phyloP scores from a whole-genome alignment of 257 asterid species.

The Lycium barbarum region DNA sequence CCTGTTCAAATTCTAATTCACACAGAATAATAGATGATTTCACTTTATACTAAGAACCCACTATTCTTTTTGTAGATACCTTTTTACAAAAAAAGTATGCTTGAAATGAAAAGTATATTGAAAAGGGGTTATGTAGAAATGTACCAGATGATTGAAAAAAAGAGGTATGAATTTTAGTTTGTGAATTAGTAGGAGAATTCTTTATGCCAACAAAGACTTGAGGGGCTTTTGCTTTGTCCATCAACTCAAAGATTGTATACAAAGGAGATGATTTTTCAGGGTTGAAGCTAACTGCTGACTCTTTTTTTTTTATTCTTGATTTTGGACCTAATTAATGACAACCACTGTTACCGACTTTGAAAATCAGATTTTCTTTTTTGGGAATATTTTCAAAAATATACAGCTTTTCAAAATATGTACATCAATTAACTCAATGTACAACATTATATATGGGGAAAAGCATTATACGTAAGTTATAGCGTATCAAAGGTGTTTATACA shows the following conservation, averaged over 20 bases:
- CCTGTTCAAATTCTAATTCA: not conserved
- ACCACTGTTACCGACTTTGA: not conserved
- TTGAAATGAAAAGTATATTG: not conserved
- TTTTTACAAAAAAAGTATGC: not conserved
- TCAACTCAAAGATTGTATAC: constrained; percentile 39
- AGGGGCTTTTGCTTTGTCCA: constrained; percentile 60
- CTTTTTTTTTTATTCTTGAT: not conserved
- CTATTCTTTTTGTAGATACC: not conserved
- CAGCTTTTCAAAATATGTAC: too few relatives aligned
- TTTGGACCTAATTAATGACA: not conserved
- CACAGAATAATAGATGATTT: not conserved
- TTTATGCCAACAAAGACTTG: constrained; percentile 39
- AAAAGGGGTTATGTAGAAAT: constrained; percentile 8
- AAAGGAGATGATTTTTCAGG: not conserved
- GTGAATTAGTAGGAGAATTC: constrained; percentile 22
- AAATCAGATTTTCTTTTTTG: not conserved
- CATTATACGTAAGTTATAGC: too few relatives aligned
- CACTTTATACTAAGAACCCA: not conserved
- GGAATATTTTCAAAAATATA: too few relatives aligned
- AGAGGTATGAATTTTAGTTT: constrained; percentile 20
- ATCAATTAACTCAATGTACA: too few relatives aligned
- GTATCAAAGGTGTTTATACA: too few relatives aligned
- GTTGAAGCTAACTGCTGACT: not conserved
- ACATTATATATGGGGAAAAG: too few relatives aligned
- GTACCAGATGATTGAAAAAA: constrained; percentile 53